Conservation (phyloP, 2,329 filamentous ascomycete genomes). For the Ambrosiella cleistominuta region DNA sequence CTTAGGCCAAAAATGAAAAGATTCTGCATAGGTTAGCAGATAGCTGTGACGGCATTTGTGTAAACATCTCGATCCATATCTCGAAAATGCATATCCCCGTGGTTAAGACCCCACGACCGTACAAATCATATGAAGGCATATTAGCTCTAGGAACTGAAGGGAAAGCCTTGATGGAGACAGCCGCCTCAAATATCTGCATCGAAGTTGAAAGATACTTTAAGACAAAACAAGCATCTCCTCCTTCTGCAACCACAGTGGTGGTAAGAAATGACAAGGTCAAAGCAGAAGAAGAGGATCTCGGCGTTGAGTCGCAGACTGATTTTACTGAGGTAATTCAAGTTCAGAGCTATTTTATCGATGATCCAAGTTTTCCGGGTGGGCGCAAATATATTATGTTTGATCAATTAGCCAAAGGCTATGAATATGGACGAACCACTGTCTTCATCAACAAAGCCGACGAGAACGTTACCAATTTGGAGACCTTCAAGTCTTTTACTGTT, state of each 20-base stretch:
- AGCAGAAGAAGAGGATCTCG: constrained; percentile 18
- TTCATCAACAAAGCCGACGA: constrained; percentile 73
- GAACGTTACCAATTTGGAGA: constrained; percentile 77
- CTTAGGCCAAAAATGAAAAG: constrained; percentile 45
- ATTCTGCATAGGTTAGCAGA: constrained; percentile 49
- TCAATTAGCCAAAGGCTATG: constrained; percentile 78
- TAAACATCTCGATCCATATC: constrained; percentile 75
- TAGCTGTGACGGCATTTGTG: constrained; percentile 52
- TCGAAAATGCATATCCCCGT: constrained; percentile 61
- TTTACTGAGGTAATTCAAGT: constrained; percentile 58
- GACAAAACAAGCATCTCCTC: constrained; percentile 58
- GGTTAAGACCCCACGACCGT: constrained; percentile 57
- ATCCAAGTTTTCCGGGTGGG: constrained; percentile 55
- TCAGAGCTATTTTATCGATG: constrained; percentile 66
- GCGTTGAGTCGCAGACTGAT: too few relatives aligned
- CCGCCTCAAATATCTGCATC: constrained; percentile 50
- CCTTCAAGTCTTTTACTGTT: constrained; percentile 56
- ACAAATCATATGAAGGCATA: constrained; percentile 60
- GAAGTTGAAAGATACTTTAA: constrained; percentile 82
- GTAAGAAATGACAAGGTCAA: constrained; percentile 26
- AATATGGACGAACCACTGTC: constrained; percentile 83
- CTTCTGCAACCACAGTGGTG: constrained; percentile 63
- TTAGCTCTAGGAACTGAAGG: constrained; percentile 63
- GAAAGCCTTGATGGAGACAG: neutral
- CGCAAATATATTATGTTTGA: constrained; percentile 70